phyloP scores from a whole-genome alignment of 495 filamentous ascomycete genomes.

The Niebla homalea region DNA sequence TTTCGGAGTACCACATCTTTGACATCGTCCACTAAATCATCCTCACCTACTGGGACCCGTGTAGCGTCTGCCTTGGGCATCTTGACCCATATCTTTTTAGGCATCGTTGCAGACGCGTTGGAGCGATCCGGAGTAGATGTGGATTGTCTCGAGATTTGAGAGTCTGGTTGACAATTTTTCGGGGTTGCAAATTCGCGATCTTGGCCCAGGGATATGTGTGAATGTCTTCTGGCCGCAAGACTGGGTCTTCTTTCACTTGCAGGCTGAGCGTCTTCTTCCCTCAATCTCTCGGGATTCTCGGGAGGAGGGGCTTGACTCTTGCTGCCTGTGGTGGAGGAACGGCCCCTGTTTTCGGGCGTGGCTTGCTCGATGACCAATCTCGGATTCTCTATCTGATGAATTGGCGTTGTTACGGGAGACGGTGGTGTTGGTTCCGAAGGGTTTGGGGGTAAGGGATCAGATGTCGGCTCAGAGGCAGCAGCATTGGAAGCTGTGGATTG shows the following conservation, averaged over 20 bases:
- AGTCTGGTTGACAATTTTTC: slow-evolving; percentile 7
- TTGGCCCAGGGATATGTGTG: slow-evolving; percentile 3
- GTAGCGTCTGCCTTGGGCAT: slow-evolving; percentile 75
- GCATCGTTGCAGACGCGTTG: slow-evolving; percentile 41
- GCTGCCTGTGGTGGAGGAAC: background rate
- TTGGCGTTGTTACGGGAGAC: slow-evolving; percentile 5
- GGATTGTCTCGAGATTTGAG: slow-evolving; percentile 6
- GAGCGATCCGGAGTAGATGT: slow-evolving; percentile 12
- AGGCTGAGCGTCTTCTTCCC: slow-evolving; percentile 5
- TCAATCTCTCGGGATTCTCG: background rate
- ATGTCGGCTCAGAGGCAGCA: background rate
- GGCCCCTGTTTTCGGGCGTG: slow-evolving; percentile 7
- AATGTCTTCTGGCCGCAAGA: slow-evolving; percentile 7
- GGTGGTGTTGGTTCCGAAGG: slow-evolving; percentile 5
- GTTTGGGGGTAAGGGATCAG: background rate
- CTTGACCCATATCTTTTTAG: slow-evolving; percentile 95
- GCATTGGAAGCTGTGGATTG: slow-evolving; percentile 1
- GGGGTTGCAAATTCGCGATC: background rate
- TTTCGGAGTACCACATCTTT: slow-evolving; percentile 85
- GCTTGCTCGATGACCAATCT: slow-evolving; percentile 14
- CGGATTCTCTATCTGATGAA: slow-evolving; percentile 8
- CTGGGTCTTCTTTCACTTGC: slow-evolving; percentile 8
- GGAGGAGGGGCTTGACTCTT: background rate
- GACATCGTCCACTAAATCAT: slow-evolving; percentile 89
- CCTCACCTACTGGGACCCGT: slow-evolving; percentile 67